A percentile compares a stretch with the other conserved stretches of the same genome.
phyloP scores from a whole-genome alignment of 768 basidiomycete species.

The Pholiota microspora region DNA sequence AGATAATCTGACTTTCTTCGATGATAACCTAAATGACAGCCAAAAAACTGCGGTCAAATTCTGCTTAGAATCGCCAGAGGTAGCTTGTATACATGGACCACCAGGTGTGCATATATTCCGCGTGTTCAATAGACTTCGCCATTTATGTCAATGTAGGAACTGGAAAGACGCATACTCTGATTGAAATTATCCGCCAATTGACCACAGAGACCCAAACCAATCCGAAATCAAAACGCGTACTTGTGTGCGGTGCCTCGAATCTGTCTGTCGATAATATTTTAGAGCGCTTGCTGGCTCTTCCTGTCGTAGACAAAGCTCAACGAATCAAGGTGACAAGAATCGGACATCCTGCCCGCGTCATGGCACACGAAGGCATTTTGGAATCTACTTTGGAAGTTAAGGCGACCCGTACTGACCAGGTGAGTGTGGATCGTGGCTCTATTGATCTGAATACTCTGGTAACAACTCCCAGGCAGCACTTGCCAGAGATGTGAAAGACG shows the following conservation, averaged over 20 bases:
- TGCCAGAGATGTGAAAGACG: slow-evolving; percentile 85
- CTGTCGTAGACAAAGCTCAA: slow-evolving; percentile 44
- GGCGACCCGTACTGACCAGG: slow-evolving; percentile 70
- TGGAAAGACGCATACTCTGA: slow-evolving; percentile 94
- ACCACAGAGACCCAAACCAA: slow-evolving; percentile 45
- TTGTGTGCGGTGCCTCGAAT: slow-evolving; percentile 94
- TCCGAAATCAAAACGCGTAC: slow-evolving; percentile 56
- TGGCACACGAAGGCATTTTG: slow-evolving; percentile 64
- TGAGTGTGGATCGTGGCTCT: slow-evolving; percentile 1
- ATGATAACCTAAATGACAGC: slow-evolving; percentile 73
- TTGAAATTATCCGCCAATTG: slow-evolving; percentile 90
- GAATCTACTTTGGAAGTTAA: slow-evolving; percentile 73
- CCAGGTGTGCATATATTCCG: slow-evolving; percentile 57
- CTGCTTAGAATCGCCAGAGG: slow-evolving; percentile 74
- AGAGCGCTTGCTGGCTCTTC: slow-evolving; percentile 72
- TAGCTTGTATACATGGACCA: slow-evolving; percentile 96
- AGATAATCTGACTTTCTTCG: slow-evolving; percentile 61
- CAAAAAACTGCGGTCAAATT: slow-evolving; percentile 85
- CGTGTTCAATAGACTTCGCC: not conserved
- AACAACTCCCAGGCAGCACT: slow-evolving; percentile 57
- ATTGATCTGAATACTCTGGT: not conserved
- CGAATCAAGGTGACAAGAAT: slow-evolving; percentile 76
- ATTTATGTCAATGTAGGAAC: slow-evolving; percentile 49
- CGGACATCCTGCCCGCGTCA: slow-evolving; percentile 93
- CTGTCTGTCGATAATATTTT: slow-evolving; percentile 96